Evolutionary conservation across 2,329 filamentous ascomycete species (phyloP).

Genomic region (Davidsoniella virescens): DNA sequence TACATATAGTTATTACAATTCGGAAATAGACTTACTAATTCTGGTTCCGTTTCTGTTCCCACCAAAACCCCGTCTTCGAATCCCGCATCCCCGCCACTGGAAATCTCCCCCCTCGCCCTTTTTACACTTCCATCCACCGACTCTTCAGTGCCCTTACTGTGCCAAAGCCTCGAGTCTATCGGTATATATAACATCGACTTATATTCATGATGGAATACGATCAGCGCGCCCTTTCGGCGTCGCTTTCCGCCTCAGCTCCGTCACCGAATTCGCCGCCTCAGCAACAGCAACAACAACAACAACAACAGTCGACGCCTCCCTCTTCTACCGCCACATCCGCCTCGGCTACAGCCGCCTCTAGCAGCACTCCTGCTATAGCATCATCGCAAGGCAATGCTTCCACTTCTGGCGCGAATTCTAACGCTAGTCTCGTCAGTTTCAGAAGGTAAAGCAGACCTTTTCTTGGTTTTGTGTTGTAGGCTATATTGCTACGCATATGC

Average conservation of each 20-base stretch:
- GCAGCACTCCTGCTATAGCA: neutral
- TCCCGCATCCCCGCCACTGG: neutral
- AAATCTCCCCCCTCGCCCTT: neutral
- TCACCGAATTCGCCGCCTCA: neutral
- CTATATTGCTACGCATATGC: no score
- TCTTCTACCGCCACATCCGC: neutral
- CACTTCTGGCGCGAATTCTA: neutral
- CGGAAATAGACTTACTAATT: no score
- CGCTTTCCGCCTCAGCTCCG: no score
- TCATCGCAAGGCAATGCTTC: neutral
- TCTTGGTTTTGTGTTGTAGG: no score
- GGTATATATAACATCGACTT: no score
- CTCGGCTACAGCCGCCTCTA: neutral
- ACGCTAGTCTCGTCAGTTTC: constrained; percentile 22
- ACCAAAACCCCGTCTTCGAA: no score
- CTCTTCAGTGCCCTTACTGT: no score
- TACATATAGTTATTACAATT: no score
- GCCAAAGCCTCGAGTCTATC: neutral
- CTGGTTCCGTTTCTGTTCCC: no score
- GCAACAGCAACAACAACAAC: neutral
- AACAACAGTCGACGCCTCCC: neutral
- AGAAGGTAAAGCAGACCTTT: constrained; percentile 19
- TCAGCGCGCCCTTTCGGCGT: no score
- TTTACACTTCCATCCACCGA: neutral
- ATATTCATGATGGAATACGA: no score